Percentiles rank a stretch among this genome's conserved stretches.
These are phyloP conservation scores for Ophiostoma novo-ulmi DNA, from an alignment of 2,329 filamentous ascomycete genomes.

Conservation along the genomic window DNA sequence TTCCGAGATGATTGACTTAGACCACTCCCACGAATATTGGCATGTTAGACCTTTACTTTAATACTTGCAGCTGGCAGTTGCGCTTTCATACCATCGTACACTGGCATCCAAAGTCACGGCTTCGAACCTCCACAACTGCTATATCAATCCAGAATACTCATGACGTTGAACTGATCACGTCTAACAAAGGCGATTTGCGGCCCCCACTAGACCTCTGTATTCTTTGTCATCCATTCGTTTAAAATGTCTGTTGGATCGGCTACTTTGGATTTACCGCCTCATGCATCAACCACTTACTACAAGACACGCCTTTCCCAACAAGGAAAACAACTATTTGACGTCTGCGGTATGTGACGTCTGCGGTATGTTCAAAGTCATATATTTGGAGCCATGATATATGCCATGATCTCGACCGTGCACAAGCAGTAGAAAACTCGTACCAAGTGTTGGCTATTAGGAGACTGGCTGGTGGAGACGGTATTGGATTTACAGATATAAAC, in stretches of 20 bases:
- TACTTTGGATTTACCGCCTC: not conserved
- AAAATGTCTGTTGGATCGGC: conserved; percentile 1
- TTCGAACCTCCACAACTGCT: too few relatives aligned
- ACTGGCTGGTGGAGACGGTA: not conserved
- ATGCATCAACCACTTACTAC: not conserved
- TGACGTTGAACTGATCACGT: not conserved
- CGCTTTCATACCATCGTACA: too few relatives aligned
- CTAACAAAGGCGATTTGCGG: not conserved
- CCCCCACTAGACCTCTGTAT: not conserved
- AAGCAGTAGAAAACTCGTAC: not conserved
- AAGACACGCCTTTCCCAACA: conserved; percentile 11
- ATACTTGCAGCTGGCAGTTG: too few relatives aligned
- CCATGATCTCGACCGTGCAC: not conserved
- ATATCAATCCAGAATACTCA: too few relatives aligned
- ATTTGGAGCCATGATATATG: not conserved
- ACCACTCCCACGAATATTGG: too few relatives aligned
- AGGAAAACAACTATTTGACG: not conserved
- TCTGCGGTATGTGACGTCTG: not conserved
- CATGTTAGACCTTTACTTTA: too few relatives aligned
- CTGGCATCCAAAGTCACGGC: too few relatives aligned
- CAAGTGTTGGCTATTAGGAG: not conserved
- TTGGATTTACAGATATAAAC: not conserved
- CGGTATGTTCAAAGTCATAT: too few relatives aligned
- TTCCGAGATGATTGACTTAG: too few relatives aligned
- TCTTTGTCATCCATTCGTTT: not conserved